Evolutionary conservation across 495 filamentous ascomycete genomes (phyloP).

Genomic region (Tuber microsphaerosporum): DNA sequence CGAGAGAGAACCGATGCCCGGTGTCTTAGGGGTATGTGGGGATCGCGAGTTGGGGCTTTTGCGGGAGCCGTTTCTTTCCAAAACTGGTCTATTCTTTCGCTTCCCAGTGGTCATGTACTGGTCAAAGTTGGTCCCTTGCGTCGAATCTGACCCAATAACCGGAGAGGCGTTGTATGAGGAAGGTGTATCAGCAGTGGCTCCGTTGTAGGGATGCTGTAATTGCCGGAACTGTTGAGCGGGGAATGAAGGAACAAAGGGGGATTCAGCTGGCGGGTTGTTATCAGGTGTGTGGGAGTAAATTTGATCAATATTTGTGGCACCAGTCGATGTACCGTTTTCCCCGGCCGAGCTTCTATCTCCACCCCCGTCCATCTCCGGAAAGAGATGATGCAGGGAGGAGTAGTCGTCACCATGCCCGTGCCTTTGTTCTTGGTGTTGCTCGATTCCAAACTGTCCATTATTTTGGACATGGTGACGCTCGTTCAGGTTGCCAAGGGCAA

Average conservation of each 20-base stretch:
- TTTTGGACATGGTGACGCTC: slow-evolving; percentile 25
- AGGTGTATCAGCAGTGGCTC: slow-evolving; percentile 35
- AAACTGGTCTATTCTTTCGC: slow-evolving; percentile 33
- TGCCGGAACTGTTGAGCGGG: slow-evolving; percentile 51
- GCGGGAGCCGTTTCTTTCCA: slow-evolving; percentile 36
- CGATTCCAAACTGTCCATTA: slow-evolving; percentile 29
- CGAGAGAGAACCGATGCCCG: slow-evolving; percentile 53
- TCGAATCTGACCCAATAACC: slow-evolving; percentile 38
- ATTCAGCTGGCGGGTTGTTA: slow-evolving; percentile 56
- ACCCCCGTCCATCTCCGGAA: slow-evolving; percentile 28
- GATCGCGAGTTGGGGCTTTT: slow-evolving; percentile 40
- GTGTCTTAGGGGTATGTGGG: slow-evolving; percentile 43
- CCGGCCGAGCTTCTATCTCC: slow-evolving; percentile 21
- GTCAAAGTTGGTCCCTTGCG: slow-evolving; percentile 38
- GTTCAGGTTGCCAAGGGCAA: slow-evolving; percentile 25
- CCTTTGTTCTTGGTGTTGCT: slow-evolving; percentile 29
- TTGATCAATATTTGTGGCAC: slow-evolving; percentile 43
- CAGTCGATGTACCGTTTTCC: slow-evolving; percentile 32
- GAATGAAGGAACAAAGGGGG: slow-evolving; percentile 52
- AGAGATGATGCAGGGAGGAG: slow-evolving; percentile 28
- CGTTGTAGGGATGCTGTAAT: slow-evolving; percentile 40
- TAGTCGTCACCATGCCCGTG: slow-evolving; percentile 20
- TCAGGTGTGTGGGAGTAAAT: slow-evolving; percentile 67
- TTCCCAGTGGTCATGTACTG: slow-evolving; percentile 35
- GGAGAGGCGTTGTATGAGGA: slow-evolving; percentile 41